Percentiles rank a stretch among this genome's conserved stretches.
phyloP scores from a whole-genome alignment of 164 flowering plant species.

The Buxus sempervirens region DNA sequence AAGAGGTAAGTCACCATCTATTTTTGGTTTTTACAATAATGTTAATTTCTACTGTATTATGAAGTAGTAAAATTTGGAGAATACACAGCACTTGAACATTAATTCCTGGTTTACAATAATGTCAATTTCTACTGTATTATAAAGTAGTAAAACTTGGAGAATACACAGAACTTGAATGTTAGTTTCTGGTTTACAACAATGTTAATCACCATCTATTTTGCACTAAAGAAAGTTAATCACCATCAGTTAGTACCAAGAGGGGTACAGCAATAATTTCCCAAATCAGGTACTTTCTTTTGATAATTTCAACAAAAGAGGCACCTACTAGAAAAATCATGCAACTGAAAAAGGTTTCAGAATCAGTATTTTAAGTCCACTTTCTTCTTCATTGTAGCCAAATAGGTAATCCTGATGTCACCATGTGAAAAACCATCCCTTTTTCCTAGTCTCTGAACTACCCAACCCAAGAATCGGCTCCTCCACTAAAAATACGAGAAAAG shows the following conservation, averaged over 20 bases:
- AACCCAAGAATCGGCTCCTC: constrained; percentile 1
- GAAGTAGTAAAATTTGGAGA: too few species aligned
- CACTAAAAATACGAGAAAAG: constrained; percentile 1
- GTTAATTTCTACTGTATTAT: too few species aligned
- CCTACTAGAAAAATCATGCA: neutral
- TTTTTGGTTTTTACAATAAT: too few species aligned
- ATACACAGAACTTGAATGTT: too few species aligned
- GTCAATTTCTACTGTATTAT: too few species aligned
- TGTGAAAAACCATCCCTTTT: neutral
- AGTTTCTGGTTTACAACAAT: too few species aligned
- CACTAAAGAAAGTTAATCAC: too few species aligned
- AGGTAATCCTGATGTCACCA: neutral
- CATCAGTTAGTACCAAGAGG: neutral
- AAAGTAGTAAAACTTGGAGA: too few species aligned
- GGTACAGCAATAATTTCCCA: neutral
- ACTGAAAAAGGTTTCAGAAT: neutral
- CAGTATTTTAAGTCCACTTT: neutral
- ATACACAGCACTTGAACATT: too few species aligned
- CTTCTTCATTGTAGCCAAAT: neutral
- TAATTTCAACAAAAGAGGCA: neutral
- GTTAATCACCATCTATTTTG: too few species aligned
- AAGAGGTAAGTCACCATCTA: too few species aligned
- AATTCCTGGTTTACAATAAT: too few species aligned
- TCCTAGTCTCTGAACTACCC: neutral
- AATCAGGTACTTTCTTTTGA: neutral